A percentile compares a stretch with the other conserved stretches of the same genome.
phyloP scores from a whole-genome alignment of 2,329 filamentous ascomycete species.

The Aureobasidium sp. region DNA sequence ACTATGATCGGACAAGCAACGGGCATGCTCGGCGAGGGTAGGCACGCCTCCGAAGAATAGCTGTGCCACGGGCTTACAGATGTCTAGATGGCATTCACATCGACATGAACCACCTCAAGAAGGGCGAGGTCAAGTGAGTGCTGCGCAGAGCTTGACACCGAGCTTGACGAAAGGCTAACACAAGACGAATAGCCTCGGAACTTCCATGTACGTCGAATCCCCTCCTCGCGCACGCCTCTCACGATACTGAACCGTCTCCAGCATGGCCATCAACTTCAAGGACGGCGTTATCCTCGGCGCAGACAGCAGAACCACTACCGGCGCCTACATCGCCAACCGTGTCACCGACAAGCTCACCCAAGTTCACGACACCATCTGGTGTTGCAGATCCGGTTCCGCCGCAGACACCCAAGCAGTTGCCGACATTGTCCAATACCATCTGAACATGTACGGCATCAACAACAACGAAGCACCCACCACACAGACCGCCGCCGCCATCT shows the following conservation, averaged over 20 bases:
- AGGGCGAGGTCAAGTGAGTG: conserved; percentile 94
- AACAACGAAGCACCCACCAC: conserved; percentile 89
- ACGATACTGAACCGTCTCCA: conserved; percentile 34
- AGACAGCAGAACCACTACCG: conserved; percentile 94
- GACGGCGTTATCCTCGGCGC: conserved; percentile 97
- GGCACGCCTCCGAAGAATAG: conserved; percentile 13
- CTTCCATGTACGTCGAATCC: conserved; percentile 70
- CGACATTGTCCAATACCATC: conserved; percentile 94
- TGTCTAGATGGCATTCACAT: conserved; percentile 90
- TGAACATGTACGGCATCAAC: conserved; percentile 83
- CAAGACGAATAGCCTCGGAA: conserved; percentile 64
- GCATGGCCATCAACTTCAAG: conserved; percentile 99
- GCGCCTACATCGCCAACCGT: conserved; percentile 96
- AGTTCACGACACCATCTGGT: conserved; percentile 99
- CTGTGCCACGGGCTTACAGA: conserved; percentile 16
- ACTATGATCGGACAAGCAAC: conserved; percentile 31
- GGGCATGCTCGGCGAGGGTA: conserved; percentile 37
- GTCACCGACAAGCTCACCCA: conserved; percentile 98
- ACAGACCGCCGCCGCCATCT: conserved; percentile 88
- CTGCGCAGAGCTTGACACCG: not conserved
- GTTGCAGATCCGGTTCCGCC: conserved; percentile 93
- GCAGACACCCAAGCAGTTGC: conserved; percentile 97
- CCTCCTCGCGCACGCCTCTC: conserved; percentile 17
- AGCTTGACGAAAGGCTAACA: conserved; percentile 22
- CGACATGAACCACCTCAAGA: conserved; percentile 98